phyloP scores from a whole-genome alignment of 768 basidiomycete genomes.

The Podaxis sp. region DNA sequence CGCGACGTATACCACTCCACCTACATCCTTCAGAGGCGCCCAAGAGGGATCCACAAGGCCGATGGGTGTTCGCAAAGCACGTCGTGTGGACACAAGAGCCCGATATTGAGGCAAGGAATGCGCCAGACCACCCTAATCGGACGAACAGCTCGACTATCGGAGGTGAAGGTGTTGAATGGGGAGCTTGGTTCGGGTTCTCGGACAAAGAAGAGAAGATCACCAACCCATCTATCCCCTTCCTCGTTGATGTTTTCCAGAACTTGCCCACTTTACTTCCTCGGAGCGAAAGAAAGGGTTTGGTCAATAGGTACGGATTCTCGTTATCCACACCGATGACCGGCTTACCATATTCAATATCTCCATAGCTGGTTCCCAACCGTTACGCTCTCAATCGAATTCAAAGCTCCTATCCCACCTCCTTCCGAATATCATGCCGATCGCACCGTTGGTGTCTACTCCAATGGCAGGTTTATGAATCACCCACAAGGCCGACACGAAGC shows the following conservation, averaged over 20 bases:
- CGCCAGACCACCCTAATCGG: constrained; percentile 34
- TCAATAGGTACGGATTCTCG: constrained; percentile 26
- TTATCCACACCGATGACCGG: neutral
- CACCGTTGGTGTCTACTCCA: constrained; percentile 58
- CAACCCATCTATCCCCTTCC: constrained; percentile 49
- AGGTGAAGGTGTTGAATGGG: constrained; percentile 58
- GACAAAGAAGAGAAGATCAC: constrained; percentile 45
- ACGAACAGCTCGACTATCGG: constrained; percentile 42
- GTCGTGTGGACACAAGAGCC: constrained; percentile 41
- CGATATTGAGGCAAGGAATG: constrained; percentile 39
- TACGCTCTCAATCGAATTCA: constrained; percentile 62
- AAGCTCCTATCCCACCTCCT: constrained; percentile 51
- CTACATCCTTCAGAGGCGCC: constrained; percentile 46
- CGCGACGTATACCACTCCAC: constrained; percentile 57
- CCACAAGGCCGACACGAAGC: constrained; percentile 58
- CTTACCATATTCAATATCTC: neutral
- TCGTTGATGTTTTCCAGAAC: constrained; percentile 54
- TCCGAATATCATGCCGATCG: constrained; percentile 41
- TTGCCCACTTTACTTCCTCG: constrained; percentile 47
- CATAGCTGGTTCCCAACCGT: constrained; percentile 66
- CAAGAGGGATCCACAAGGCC: constrained; percentile 19
- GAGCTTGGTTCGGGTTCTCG: constrained; percentile 53
- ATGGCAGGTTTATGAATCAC: constrained; percentile 50
- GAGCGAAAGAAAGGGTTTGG: constrained; percentile 39
- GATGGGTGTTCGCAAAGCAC: constrained; percentile 36